Evolutionary conservation across 352 stramenopile genomes (phyloP), one percentile per base, ranked within the genome.

Genomic region (Phytopythium oedochilum): DNA sequence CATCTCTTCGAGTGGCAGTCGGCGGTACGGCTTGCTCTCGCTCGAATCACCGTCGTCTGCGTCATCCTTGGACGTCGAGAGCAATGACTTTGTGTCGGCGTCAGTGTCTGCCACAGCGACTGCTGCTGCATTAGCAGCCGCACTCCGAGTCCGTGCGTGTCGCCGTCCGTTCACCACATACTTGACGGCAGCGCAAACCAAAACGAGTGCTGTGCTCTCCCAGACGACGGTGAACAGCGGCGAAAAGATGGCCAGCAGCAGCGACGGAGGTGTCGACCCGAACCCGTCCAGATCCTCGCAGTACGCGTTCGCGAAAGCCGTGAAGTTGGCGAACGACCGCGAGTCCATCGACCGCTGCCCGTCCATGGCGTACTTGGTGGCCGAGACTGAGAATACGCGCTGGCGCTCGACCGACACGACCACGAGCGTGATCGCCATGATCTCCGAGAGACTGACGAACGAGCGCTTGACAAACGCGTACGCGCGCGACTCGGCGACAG

Each of bases 1-100:
- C n/a, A 87, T 34, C 29, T 83, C 63, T 57, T 87, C 76, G 28
- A 87, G 60, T 15, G 70, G 70, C 23, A 89, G 46, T 22, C 70
- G 73, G 47, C 64, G 53, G 42, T 89, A 87, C 5, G 26, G 38
- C n/a, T 68, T 63, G 59, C 9, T 22, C 17, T 51, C 45, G 10
- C 6, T 26, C 12, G 25, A 14, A 11, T 51, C 45, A 15, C 25
- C 26, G 14, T 31, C 18, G 5, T 50, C 28, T 12, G 2, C 6
- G 5, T 38, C 45, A 25, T 51, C 25, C 2, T 14, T 38, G 15
- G 26, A 38, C n/a, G 45, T 7, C 0, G 45, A 5, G 8, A 51
- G 29, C 26, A 51, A 26, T 17, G 25, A 7, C n/a, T 26, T 18
- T 26, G 28, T 26, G 45, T 51, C 45, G 3, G 36, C 45, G 5